phyloP scores from a whole-genome alignment of 208 protist genomes.

The Tritrichomonas foetus region DNA sequence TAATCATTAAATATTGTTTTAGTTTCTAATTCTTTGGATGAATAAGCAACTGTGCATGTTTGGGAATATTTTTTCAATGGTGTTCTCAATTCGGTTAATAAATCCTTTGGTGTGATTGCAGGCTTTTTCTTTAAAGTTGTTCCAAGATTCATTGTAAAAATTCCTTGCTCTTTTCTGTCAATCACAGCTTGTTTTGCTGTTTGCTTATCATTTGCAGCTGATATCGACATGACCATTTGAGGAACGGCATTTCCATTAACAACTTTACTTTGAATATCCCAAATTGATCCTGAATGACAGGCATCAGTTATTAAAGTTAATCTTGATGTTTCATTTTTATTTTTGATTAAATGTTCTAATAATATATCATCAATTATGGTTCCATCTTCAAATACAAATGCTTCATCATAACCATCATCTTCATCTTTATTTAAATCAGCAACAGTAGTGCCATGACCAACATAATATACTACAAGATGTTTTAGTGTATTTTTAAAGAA shows the following conservation, averaged over 20 bases:
- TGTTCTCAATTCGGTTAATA: not conserved
- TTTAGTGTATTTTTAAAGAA: too few relatives aligned
- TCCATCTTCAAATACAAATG: not conserved
- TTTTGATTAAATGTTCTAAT: not conserved
- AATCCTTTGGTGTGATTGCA: not conserved
- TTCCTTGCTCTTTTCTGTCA: not conserved
- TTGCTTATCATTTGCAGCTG: not conserved
- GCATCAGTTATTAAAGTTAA: not conserved
- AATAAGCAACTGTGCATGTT: not conserved
- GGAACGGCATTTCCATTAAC: not conserved
- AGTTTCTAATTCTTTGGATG: not conserved
- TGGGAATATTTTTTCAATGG: not conserved
- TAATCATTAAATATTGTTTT: too few relatives aligned
- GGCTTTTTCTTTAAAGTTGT: not conserved
- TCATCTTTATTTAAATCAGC: not conserved
- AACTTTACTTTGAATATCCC: not conserved
- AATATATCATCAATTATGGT: constrained; percentile 22
- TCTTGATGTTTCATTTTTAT: not conserved
- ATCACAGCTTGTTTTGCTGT: not conserved
- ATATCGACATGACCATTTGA: not conserved
- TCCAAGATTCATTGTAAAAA: not conserved
- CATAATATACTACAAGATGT: not conserved
- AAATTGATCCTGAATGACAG: not conserved
- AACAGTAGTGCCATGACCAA: not conserved
- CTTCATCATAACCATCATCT: constrained; percentile 29